Evolutionary conservation across 805 yeast species (phyloP), one percentile per base, ranked within the genome.

Genomic region (Starmerella floris): DNA sequence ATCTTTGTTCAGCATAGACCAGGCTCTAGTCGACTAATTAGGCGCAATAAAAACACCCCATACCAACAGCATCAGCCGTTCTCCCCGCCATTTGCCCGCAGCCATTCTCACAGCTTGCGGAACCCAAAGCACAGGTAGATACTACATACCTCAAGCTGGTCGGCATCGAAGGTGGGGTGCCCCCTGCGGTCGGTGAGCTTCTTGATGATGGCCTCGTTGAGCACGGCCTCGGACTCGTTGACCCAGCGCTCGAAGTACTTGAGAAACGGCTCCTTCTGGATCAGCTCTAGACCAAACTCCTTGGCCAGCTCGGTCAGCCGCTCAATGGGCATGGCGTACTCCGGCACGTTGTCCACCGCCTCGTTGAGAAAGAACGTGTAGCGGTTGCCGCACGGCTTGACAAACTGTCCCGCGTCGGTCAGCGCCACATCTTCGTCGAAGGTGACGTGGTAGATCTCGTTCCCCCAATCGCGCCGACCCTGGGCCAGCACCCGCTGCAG

Each of bases 321-420:
- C 55, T 88, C 96, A 61, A 91, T 85, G 1, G 96, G 97, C 5
- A 91, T 95, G 5, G 91, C 93, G 56, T 81, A 91, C 57, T 91
- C 99, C 0, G 97, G 97, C 21, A 91, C 95, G 54, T 91, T 79
- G 48, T 84, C 95, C 38, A 91, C 88, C 0, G 99, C 98, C 63
- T 91, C 98, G 50, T 77, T 77, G 45, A 91, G 64, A 63, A 68
- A 83, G 58, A 82, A 91, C 41, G 73, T 74, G 60, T 91, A 91
- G 54, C 74, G 69, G 60, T 87, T 81, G 0, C 98, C 99, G 57
- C 67, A 84, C 51, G 75, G 79, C 13, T 46, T 23, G 13, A 31
- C 31, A 42, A 54, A 55, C 21, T 41, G 40, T 21, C 47, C 51
- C 15, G 28, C 38, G 26, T 44, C 44, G 0, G 85, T 84, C 13